A percentile compares a stretch with the other conserved stretches of the same genome.
phyloP scores from a whole-genome alignment of 2,329 filamentous ascomycete genomes.

The Beauveria brongniartii region DNA sequence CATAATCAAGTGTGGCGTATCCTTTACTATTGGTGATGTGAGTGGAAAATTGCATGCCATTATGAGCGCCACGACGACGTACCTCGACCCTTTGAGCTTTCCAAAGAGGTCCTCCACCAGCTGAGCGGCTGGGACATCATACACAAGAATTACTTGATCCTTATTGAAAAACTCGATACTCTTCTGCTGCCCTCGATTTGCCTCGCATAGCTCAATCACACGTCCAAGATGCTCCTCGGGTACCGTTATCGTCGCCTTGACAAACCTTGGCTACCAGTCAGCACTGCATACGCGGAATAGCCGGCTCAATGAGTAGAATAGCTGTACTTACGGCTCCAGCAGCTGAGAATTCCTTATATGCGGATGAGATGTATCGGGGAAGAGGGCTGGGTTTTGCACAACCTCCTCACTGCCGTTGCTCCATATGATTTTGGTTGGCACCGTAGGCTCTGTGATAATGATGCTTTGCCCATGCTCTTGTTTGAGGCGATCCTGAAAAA shows the following conservation, averaged over 20 bases:
- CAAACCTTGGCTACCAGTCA: constrained; percentile 39
- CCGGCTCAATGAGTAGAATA: not conserved
- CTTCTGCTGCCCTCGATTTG: constrained; percentile 78
- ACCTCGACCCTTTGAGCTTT: constrained; percentile 82
- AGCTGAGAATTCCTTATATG: constrained; percentile 36
- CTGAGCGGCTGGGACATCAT: constrained; percentile 78
- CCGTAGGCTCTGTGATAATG: constrained; percentile 93
- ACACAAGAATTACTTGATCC: constrained; percentile 90
- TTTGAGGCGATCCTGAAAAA: constrained; percentile 89
- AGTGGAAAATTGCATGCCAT: not conserved
- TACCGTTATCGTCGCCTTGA: constrained; percentile 77
- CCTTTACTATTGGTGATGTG: constrained; percentile 50
- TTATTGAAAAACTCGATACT: constrained; percentile 86
- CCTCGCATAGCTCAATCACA: constrained; percentile 90
- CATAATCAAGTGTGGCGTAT: constrained; percentile 93
- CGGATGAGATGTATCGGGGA: constrained; percentile 60
- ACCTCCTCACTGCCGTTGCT: constrained; percentile 68
- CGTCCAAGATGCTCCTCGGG: constrained; percentile 91
- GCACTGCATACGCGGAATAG: not conserved
- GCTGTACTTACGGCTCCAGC: constrained; percentile 41
- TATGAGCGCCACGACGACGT: constrained; percentile 15
- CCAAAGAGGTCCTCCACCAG: constrained; percentile 97
- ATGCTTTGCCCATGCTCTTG: constrained; percentile 93
- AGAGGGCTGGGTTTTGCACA: constrained; percentile 79
- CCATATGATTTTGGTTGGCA: constrained; percentile 82